Conservation (phyloP, 768 basidiomycete species). For the Cystoderma amianthinum region DNA sequence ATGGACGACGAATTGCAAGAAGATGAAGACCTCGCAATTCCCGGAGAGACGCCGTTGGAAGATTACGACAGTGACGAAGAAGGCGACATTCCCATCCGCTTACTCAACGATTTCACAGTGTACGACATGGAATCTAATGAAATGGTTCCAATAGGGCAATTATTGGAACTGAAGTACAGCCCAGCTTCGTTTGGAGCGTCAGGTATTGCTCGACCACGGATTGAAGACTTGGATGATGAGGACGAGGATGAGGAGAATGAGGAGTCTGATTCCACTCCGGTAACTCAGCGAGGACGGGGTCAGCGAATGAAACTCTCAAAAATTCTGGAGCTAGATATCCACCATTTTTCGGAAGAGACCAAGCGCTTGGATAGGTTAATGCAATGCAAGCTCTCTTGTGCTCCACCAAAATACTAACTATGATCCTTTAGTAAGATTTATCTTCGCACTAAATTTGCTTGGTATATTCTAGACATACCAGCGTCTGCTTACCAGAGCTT, state of each 20-base stretch:
- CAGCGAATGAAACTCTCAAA: constrained; percentile 28
- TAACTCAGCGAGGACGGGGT: constrained; percentile 3
- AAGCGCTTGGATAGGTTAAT: constrained; percentile 39
- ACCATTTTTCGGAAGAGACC: constrained; percentile 23
- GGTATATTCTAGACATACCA: constrained; percentile 62
- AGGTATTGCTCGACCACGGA: constrained; percentile 32
- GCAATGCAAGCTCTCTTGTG: not conserved
- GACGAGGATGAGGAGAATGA: constrained; percentile 17
- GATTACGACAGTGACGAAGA: constrained; percentile 18
- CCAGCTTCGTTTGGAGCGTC: constrained; percentile 23
- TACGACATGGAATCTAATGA: constrained; percentile 31
- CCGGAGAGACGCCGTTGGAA: constrained; percentile 28
- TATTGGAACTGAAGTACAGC: constrained; percentile 24
- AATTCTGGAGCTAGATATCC: constrained; percentile 42
- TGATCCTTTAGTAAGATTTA: constrained; percentile 63
- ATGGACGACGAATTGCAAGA: constrained; percentile 28
- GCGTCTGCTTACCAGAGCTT: constrained; percentile 35
- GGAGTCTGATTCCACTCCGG: constrained; percentile 14
- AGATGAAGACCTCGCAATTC: constrained; percentile 30
- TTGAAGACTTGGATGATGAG: constrained; percentile 14
- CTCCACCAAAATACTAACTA: not conserved
- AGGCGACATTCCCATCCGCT: constrained; percentile 45
- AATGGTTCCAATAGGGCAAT: constrained; percentile 30
- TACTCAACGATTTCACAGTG: constrained; percentile 46
- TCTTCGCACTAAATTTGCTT: constrained; percentile 52